phyloP scores from a whole-genome alignment of 176 grass and related monocot species.

The Avena atlantica region DNA sequence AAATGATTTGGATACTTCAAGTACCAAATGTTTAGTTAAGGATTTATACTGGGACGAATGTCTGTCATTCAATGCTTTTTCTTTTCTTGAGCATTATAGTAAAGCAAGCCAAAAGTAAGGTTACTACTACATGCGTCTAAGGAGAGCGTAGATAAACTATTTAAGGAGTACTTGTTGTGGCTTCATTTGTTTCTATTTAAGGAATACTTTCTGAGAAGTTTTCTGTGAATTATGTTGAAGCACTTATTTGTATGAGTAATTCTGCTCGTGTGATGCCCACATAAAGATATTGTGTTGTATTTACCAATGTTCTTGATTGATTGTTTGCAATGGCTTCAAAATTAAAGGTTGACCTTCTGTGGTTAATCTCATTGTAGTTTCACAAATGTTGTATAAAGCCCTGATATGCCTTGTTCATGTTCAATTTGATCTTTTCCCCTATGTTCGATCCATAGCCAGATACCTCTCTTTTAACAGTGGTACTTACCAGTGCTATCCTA shows the following conservation, averaged over 20 bases:
- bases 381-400: neutral
- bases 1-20: conserved; percentile 6
- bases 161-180: neutral
- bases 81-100: conserved; percentile 20
- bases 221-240: conserved; percentile 14
- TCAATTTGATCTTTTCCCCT: neutral
- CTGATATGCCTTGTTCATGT: conserved; percentile 30
- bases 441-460: conserved; percentile 14
- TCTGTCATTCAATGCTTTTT: conserved; percentile 10
- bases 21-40: neutral
- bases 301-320: neutral
- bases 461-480: neutral
- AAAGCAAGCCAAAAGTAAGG: conserved; percentile 30
- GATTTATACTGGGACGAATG: neutral
- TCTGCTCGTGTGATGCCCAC: neutral
- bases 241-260: neutral
- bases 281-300: conserved; percentile 1
- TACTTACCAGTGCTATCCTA: conserved; percentile 36
- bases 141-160: neutral
- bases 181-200: conserved; percentile 8
- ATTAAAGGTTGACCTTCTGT: conserved; percentile 4
- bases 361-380: conserved; percentile 18
- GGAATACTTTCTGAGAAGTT: neutral
- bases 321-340: conserved; percentile 19
- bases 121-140: neutral